A percentile compares a stretch with the other conserved stretches of the same genome.
Evolutionary conservation across 1,284 basidiomycete species (phyloP).

Genomic region (Flammula alnicola): DNA sequence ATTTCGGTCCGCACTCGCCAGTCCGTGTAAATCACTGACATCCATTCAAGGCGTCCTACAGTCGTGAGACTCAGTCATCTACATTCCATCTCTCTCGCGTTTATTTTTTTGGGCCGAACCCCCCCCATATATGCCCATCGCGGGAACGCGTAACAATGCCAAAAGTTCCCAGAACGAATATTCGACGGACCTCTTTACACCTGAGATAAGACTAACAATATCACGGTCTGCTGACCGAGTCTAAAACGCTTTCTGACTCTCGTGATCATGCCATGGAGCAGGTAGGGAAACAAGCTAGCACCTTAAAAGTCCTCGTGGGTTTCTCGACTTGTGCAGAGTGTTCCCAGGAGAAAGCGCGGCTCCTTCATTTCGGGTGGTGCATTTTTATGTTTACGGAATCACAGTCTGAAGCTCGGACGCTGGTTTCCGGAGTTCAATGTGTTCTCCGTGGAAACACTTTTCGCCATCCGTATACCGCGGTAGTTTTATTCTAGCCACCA

Average conservation of each 20-base stretch:
- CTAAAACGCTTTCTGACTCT: constrained; percentile 11
- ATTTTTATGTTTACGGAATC: constrained; percentile 4
- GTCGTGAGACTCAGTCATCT: constrained; percentile 2
- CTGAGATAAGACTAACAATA: constrained; percentile 7
- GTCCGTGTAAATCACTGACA: background rate
- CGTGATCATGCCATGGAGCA: constrained; percentile 1
- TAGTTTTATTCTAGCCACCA: background rate
- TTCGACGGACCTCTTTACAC: constrained; percentile 1
- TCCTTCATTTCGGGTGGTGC: constrained; percentile 15
- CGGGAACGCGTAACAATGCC: background rate
- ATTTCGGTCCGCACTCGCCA: constrained; percentile 9
- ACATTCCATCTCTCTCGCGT: background rate
- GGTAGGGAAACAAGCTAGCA: constrained; percentile 1
- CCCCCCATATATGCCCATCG: background rate
- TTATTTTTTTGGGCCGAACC: background rate
- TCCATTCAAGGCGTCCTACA: too few species aligned
- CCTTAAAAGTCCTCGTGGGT: constrained; percentile 6
- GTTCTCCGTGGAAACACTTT: constrained; percentile 5
- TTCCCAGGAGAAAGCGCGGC: constrained; percentile 4
- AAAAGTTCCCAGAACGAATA: background rate
- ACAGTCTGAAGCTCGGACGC: constrained; percentile 7
- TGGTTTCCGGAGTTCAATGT: constrained; percentile 1
- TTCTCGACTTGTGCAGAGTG: constrained; percentile 6
- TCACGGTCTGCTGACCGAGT: constrained; percentile 9
- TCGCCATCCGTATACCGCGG: constrained; percentile 9